phyloP scores from a whole-genome alignment of 106 monocot genomes.

The Dactylorhiza incarnata region DNA sequence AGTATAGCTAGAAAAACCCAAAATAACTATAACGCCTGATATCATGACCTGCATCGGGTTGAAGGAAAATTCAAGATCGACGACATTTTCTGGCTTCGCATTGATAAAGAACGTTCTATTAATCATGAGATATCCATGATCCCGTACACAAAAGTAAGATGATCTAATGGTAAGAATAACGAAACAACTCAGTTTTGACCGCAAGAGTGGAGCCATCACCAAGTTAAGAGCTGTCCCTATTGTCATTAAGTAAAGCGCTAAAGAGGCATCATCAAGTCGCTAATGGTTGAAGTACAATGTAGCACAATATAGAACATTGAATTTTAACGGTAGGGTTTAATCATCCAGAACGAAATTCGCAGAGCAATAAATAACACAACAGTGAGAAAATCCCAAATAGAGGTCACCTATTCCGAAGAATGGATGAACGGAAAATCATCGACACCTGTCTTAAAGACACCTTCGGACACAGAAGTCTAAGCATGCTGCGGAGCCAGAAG shows the following conservation, averaged over 20 bases:
- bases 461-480: not conserved
- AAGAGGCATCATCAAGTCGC: not conserved
- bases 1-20: no score
- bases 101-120: no score
- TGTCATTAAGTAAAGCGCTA: not conserved
- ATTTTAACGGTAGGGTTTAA: not conserved
- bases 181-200: no score
- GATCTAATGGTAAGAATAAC: no score
- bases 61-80: no score
- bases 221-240: not conserved
- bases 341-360: not conserved
- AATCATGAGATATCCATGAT: no score
- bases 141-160: no score
- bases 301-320: not conserved
- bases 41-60: no score
- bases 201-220: not conserved
- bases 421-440: slow-evolving; percentile 2
- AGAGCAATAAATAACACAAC: not conserved
- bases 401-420: not conserved
- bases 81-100: no score
- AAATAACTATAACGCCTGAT: no score
- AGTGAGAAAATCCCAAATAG: not conserved
- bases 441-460: not conserved
- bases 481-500: not conserved
- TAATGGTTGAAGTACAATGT: not conserved